phyloP scores from a whole-genome alignment of 169 alveolate species.

The Cryptosporidium felis region DNA sequence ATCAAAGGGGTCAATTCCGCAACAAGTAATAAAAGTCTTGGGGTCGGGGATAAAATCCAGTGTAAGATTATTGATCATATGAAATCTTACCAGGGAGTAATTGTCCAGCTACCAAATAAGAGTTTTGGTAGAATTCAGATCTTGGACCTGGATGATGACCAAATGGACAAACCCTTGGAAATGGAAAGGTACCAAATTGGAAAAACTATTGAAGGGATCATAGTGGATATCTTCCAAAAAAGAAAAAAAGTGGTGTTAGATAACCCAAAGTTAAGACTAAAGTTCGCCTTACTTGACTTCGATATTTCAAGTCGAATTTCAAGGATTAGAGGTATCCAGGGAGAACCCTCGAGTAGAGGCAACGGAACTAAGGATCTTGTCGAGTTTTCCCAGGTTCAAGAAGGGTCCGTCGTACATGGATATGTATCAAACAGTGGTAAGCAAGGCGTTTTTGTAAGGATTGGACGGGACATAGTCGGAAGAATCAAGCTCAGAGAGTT shows the following conservation, averaged over 20 bases:
- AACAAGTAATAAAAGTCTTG: not conserved
- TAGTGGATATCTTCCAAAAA: not conserved
- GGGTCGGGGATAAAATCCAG: not conserved
- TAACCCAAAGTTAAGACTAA: not conserved
- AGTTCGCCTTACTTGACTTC: conserved; percentile 7
- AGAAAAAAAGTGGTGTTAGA: not conserved
- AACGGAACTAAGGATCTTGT: not conserved
- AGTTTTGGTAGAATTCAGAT: conserved; percentile 46
- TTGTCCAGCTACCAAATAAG: conserved; percentile 25
- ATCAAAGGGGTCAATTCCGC: too few relatives aligned
- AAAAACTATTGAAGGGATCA: not conserved
- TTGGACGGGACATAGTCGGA: conserved; percentile 44
- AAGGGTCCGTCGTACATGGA: conserved; percentile 52
- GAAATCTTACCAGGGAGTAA: conserved; percentile 30
- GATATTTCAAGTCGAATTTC: conserved; percentile 35
- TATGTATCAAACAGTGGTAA: conserved; percentile 49
- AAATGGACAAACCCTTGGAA: conserved; percentile 5
- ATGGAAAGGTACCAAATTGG: conserved; percentile 29
- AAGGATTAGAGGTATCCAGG: conserved; percentile 17
- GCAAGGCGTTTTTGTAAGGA: conserved; percentile 63
- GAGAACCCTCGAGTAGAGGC: not conserved
- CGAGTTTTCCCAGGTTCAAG: not conserved
- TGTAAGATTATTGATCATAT: conserved; percentile 33
- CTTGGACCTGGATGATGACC: conserved; percentile 47
- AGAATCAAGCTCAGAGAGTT: conserved; percentile 63